Evolutionary conservation across 2,329 filamentous ascomycete genomes (phyloP).

Genomic region (Tolypocladium tundrense): DNA sequence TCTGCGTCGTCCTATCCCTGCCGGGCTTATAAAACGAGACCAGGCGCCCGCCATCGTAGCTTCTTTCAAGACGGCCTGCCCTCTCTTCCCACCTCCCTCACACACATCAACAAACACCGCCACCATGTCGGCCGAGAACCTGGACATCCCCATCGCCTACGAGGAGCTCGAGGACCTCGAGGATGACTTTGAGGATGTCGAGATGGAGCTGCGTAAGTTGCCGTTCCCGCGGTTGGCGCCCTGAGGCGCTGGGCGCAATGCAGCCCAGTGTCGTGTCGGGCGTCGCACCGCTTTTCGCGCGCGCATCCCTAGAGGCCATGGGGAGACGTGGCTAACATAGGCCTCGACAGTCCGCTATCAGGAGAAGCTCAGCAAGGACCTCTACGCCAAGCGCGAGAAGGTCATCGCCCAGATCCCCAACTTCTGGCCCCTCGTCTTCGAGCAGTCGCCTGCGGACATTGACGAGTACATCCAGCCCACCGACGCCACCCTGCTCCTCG

Average conservation of each 20-base stretch:
- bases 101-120: neutral
- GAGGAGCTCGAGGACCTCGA: constrained; percentile 73
- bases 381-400: constrained; percentile 68
- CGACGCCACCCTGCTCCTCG: constrained; percentile 64
- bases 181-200: constrained; percentile 72
- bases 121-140: constrained; percentile 24
- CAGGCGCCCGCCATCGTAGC: neutral
- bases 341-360: constrained; percentile 56
- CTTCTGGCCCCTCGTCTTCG: constrained; percentile 94
- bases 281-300: neutral
- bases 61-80: neutral
- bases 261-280: neutral
- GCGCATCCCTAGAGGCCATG: neutral
- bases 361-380: constrained; percentile 53
- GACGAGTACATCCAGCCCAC: constrained; percentile 79
- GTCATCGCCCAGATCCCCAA: constrained; percentile 64
- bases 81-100: neutral
- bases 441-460: constrained; percentile 75
- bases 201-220: constrained; percentile 69
- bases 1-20: neutral
- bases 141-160: constrained; percentile 45
- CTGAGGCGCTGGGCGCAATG: neutral
- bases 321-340: neutral
- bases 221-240: neutral
- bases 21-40: neutral